Conservation (phyloP, 148 eudicot species). For the Spergularia bocconei region DNA sequence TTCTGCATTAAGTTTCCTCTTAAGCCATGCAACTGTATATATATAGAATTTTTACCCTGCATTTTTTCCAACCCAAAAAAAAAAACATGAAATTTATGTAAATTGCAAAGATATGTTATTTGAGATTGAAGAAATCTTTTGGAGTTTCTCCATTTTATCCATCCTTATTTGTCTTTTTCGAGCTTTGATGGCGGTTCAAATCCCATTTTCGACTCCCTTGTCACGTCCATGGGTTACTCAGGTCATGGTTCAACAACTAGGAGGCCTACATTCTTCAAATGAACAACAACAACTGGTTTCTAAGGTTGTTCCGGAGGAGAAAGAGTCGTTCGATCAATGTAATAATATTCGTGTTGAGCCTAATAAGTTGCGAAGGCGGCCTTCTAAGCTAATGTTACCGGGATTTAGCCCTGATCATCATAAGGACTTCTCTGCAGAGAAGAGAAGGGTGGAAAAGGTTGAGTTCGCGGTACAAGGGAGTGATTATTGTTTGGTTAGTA, state of each 20-base stretch:
- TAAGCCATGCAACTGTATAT: slow-evolving; percentile 14
- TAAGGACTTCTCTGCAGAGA: slow-evolving; percentile 10
- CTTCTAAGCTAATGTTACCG: slow-evolving; percentile 39
- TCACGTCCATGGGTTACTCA: slow-evolving; percentile 17
- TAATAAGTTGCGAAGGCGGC: slow-evolving; percentile 34
- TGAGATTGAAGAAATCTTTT: slow-evolving; percentile 7
- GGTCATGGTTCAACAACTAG: slow-evolving; percentile 24
- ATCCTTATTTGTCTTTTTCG: slow-evolving; percentile 1
- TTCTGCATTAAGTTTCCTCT: background rate
- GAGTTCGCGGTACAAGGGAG: slow-evolving; percentile 39
- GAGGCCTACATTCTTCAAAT: slow-evolving; percentile 11
- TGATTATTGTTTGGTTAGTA: slow-evolving; percentile 38
- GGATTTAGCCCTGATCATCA: slow-evolving; percentile 24
- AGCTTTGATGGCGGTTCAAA: slow-evolving; percentile 10
- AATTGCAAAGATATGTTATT: slow-evolving; percentile 3
- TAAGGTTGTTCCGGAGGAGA: background rate
- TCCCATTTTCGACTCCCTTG: slow-evolving; percentile 8
- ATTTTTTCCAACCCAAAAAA: background rate
- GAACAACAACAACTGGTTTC: background rate
- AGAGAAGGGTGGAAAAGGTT: slow-evolving; percentile 27
- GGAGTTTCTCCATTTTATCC: slow-evolving; percentile 19
- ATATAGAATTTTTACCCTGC: background rate
- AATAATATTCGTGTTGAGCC: slow-evolving; percentile 6
- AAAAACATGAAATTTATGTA: background rate
- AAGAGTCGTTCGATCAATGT: background rate